These are phyloP conservation scores for Pseudopithomyces maydicus DNA, from an alignment of 2,329 filamentous ascomycete species.

Conservation along the genomic window DNA sequence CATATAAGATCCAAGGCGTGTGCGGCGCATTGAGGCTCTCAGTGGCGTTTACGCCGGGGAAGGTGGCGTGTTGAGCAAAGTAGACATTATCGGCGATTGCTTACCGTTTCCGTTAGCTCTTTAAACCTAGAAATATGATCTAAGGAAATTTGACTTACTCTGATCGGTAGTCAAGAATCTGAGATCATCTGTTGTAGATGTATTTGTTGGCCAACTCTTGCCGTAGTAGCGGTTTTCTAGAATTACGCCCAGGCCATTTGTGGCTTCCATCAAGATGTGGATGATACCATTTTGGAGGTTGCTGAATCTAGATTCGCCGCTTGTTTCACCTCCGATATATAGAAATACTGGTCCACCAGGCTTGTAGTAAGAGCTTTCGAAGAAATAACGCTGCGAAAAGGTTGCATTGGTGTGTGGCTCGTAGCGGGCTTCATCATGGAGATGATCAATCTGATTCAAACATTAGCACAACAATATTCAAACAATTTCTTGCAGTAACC, in stretches of 20 bases:
- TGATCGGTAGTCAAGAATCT: conserved; percentile 58
- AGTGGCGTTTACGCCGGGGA: conserved; percentile 48
- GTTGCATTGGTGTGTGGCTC: conserved; percentile 53
- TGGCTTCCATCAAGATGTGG: conserved; percentile 60
- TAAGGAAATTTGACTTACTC: conserved; percentile 24
- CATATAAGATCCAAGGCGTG: conserved; percentile 55
- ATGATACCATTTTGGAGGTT: conserved; percentile 54
- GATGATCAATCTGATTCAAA: conserved; percentile 51
- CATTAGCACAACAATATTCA: too few species aligned
- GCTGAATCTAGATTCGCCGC: conserved; percentile 45
- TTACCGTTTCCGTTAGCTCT: background rate
- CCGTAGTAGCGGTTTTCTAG: conserved; percentile 60
- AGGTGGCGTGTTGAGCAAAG: conserved; percentile 55
- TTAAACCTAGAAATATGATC: background rate
- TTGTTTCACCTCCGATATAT: conserved; percentile 55
- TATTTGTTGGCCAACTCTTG: conserved; percentile 54
- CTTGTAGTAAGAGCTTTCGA: conserved; percentile 59
- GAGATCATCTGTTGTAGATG: conserved; percentile 56
- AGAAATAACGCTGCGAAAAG: conserved; percentile 61
- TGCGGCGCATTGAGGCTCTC: conserved; percentile 49
- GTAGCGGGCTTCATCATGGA: conserved; percentile 49
- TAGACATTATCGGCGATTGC: conserved; percentile 58
- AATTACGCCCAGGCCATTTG: conserved; percentile 60
- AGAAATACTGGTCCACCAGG: conserved; percentile 58
- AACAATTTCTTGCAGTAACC: too few species aligned